Base-by-base conservation (phyloP, 2,329 filamentous ascomycete genomes). In the Colletotrichum sublineola region DNA sequence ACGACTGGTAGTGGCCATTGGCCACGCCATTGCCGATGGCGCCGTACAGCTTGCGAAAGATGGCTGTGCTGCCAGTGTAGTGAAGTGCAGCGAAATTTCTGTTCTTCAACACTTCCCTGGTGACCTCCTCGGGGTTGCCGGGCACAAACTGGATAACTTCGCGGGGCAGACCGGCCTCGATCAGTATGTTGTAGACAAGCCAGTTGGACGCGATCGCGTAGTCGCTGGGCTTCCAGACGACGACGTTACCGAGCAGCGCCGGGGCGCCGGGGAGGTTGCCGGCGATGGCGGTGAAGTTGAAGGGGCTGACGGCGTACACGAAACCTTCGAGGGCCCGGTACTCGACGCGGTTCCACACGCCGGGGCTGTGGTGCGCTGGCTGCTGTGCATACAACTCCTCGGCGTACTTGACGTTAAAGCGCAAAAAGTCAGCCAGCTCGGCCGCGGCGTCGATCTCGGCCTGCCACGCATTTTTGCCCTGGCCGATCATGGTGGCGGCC, bases 381-480 rank as follows among this genome's bases (percentile, higher is more conserved):
- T 99, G 96, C 80, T 94, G 91, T 48, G 90, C 89, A 81, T 98
- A 97, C 68, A 97, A 86, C 80, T 98, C 94, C 84, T 97, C 92
- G 38, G 96, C 96, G 79, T 96, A 98, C 81, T 95, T 91, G 65
- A 98, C 96, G 80, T 96, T 96, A 86, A 98, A 97, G 80, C 95
- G 91, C 80, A 98, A 86, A 84, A 98, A 98, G 81, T 99, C 96
- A 77, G 90, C 92, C 77, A 97, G 84, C 87, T 99, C 96, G 11
- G 96, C 96, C 24, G 96, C 96, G 50, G 95, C 89, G 82, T 98
- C 96, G 75, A 98, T 98, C 87, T 99, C 96, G n/a, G 96, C 96
- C 84, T 99, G 96, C 95, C 95, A 98, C 60, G 94, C 94, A 82
- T 98, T 98, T 90, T 98, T 98, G 78, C 96, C 96, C 84, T 99